Conservation (phyloP, 495 filamentous ascomycete species). For the Tuber melanosporum region DNA sequence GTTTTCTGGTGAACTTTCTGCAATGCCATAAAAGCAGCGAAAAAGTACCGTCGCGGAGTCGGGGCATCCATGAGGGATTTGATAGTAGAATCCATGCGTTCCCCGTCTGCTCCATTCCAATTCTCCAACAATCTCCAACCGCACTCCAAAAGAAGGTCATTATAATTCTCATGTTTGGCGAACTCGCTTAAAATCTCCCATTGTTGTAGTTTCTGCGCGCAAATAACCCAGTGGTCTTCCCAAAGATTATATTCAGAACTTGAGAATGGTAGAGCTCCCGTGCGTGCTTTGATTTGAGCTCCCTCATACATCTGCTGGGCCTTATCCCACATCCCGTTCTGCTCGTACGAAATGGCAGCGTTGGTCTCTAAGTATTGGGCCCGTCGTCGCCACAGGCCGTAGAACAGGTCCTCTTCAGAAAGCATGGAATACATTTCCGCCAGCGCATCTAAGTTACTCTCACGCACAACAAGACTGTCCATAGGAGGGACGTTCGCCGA, state of each 20-base stretch:
- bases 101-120: conserved; percentile 80
- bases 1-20: conserved; percentile 86
- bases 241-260: conserved; percentile 96
- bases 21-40: conserved; percentile 94
- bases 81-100: conserved; percentile 81
- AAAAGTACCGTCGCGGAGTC: conserved; percentile 86
- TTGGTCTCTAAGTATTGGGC: conserved; percentile 96
- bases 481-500: conserved; percentile 72
- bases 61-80: conserved; percentile 96
- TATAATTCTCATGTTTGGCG: conserved; percentile 98
- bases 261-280: conserved; percentile 86
- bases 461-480: conserved; percentile 73
- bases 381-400: conserved; percentile 91
- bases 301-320: conserved; percentile 92
- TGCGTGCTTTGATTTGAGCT: conserved; percentile 93
- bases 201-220: conserved; percentile 95
- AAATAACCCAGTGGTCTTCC: conserved; percentile 98
- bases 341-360: conserved; percentile 91
- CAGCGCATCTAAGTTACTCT: conserved; percentile 90
- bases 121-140: conserved; percentile 90
- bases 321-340: conserved; percentile 99
- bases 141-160: conserved; percentile 90
- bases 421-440: conserved; percentile 82
- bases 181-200: conserved; percentile 97
- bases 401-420: conserved; percentile 94